Percentiles rank a stretch among this genome's conserved stretches.
These are phyloP conservation scores for Magnolia sinica DNA, from an alignment of 164 flowering plant genomes.

Conservation along the genomic window DNA sequence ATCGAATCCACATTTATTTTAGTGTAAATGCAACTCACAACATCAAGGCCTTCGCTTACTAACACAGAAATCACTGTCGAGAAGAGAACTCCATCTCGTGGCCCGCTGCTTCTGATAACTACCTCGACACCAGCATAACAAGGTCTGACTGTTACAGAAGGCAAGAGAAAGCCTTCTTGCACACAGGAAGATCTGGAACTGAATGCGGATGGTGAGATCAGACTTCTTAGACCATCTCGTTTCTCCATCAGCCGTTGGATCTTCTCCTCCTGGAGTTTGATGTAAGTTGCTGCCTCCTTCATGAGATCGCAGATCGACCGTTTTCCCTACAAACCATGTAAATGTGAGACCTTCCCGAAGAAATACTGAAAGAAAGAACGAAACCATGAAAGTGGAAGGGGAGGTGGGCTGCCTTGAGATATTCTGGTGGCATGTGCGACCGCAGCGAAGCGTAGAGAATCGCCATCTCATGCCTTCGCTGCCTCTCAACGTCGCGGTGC, in stretches of 20 bases:
- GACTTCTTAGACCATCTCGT: conserved; percentile 30
- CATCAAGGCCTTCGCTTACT: conserved; percentile 18
- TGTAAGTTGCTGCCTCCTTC: conserved; percentile 38
- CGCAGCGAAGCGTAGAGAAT: conserved; percentile 20
- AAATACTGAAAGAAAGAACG: background rate
- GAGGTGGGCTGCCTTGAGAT: conserved; percentile 20
- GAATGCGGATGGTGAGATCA: background rate
- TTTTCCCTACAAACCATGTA: conserved; percentile 34
- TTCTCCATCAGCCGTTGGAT: conserved; percentile 28
- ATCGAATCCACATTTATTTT: background rate
- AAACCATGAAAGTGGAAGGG: background rate
- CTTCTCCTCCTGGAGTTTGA: conserved; percentile 26
- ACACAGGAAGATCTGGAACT: background rate
- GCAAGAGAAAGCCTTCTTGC: conserved; percentile 7
- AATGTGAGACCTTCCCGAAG: background rate
- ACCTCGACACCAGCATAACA: conserved; percentile 37
- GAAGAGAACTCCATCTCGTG: conserved; percentile 11
- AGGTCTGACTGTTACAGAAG: conserved; percentile 17
- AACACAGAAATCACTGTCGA: conserved; percentile 30
- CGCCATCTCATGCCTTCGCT: conserved; percentile 28
- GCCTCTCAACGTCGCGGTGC: conserved; percentile 26
- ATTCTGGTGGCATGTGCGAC: conserved; percentile 25
- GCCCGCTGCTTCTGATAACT: conserved; percentile 12
- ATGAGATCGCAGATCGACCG: conserved; percentile 42
- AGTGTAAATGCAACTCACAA: background rate